phyloP scores from a whole-genome alignment of 2,329 filamentous ascomycete genomes.

The Neonectria faginata region DNA sequence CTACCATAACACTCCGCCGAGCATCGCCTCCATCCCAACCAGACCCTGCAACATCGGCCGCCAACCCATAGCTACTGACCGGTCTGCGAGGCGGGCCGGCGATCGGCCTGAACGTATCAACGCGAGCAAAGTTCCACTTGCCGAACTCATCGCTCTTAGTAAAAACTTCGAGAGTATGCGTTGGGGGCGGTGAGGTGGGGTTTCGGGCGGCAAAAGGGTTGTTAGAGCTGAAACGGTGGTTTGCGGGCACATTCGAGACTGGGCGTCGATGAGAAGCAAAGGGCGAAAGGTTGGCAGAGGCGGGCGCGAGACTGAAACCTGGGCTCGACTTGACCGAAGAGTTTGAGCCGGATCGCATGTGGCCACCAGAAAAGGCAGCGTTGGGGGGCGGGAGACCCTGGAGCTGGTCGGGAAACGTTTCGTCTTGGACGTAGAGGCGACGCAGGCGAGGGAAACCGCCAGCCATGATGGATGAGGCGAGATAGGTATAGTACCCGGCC shows the following conservation, averaged over 20 bases:
- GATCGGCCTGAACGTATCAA: constrained; percentile 50
- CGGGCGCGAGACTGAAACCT: constrained; percentile 42
- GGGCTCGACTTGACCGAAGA: constrained; percentile 42
- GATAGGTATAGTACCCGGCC: constrained; percentile 82
- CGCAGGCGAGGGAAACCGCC: constrained; percentile 79
- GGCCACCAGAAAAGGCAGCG: constrained; percentile 47
- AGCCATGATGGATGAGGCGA: constrained; percentile 83
- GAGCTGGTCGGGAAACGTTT: constrained; percentile 83
- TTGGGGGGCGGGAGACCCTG: constrained; percentile 76
- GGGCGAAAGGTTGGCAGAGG: constrained; percentile 40
- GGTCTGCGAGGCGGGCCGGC: constrained; percentile 54
- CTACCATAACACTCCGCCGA: constrained; percentile 66
- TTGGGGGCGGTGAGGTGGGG: constrained; percentile 53
- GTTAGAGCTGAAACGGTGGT: constrained; percentile 68
- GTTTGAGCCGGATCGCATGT: constrained; percentile 50
- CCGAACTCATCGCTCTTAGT: constrained; percentile 69
- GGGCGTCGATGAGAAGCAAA: constrained; percentile 44
- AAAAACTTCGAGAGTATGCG: constrained; percentile 69
- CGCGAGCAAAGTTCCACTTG: constrained; percentile 69
- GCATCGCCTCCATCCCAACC: constrained; percentile 66
- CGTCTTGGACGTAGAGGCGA: constrained; percentile 87
- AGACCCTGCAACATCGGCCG: constrained; percentile 60
- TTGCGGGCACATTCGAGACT: constrained; percentile 45
- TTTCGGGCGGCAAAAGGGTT: constrained; percentile 64
- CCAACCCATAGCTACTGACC: constrained; percentile 68